Evolutionary conservation across 2,329 filamentous ascomycete species (phyloP), one percentile per base, ranked within the genome.

Genomic region (Chaetomium sp.): DNA sequence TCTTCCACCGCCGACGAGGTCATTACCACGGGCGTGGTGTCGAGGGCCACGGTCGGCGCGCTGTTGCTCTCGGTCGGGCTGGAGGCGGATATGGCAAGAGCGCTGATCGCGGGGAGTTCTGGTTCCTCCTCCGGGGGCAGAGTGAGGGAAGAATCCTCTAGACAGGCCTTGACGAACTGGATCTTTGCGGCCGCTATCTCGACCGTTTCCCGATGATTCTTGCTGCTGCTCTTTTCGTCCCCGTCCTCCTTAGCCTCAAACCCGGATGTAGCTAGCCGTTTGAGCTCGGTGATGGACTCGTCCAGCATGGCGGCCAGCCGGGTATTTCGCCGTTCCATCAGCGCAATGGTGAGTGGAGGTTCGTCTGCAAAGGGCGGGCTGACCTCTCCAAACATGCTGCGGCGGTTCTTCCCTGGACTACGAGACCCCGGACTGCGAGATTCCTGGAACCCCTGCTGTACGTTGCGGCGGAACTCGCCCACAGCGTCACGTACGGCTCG

Each of bases 401-500:
- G 70, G 9, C 69, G 66, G 6, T 70, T 67, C 50, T 71, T 71
- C 27, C 73, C 71, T 11, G 72, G 68, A 35, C 72, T 75, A 35
- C 78, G 74, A 2, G 76, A 74, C 54, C 82, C 80, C 60, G 88
- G 85, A 36, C 19, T 75, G 36, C 78, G 74, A 2, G 76, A 74
- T 55, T 82, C 80, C 60, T 88, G 85, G 36, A 87, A 76, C 35
- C 79, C 80, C 64, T 87, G 19, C 19, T 27, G 81, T 61, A 91
- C 82, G 61, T 90, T 91, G 64, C 87, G 87, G 57, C 82, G 81
- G 49, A 92, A 86, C 70, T 95, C 89, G 7, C 85, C 86, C 66
- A 94, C 80, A 14, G 89, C 88, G 62, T 89, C 88, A n/a, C 89
- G 81, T 6, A 94, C 83, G 0, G 86, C 88, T 68, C 88, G 86